Percentiles rank a stretch among this genome's conserved stretches.
phyloP scores from a whole-genome alignment of 2,329 filamentous ascomycete species.

The Fusarium oligoseptatum region DNA sequence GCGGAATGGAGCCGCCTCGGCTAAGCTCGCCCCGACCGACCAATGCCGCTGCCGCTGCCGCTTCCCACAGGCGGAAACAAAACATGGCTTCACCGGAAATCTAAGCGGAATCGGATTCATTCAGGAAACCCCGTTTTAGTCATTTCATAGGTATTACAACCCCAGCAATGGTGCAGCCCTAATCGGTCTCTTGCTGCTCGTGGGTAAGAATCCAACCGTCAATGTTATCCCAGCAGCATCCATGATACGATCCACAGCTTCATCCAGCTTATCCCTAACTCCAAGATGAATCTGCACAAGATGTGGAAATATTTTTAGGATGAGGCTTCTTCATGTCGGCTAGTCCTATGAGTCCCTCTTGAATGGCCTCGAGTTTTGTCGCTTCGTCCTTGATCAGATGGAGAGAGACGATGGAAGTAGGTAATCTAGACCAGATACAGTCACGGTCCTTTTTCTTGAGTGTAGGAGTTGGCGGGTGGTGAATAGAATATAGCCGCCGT shows the following conservation, averaged over 20 bases:
- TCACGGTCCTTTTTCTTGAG: not conserved
- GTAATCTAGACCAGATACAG: not conserved
- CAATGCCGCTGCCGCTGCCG: slow-evolving; percentile 2
- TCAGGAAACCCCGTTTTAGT: not conserved
- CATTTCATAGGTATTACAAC: not conserved
- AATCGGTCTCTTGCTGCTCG: not conserved
- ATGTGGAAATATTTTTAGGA: not conserved
- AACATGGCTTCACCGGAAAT: not conserved
- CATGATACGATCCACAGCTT: not conserved
- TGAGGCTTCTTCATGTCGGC: not conserved
- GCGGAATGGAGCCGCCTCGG: slow-evolving; percentile 19
- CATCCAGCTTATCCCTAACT: not conserved
- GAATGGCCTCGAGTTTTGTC: not conserved
- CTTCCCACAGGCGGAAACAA: not conserved
- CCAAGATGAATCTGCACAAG: not conserved
- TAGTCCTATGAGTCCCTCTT: not conserved
- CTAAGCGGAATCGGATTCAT: not conserved
- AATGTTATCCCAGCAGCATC: not conserved
- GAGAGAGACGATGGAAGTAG: not conserved
- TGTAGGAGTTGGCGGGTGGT: not conserved
- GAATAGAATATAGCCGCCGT: not conserved
- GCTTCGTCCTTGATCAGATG: not conserved
- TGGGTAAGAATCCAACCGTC: not conserved
- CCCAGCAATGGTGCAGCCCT: not conserved
- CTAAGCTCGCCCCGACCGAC: slow-evolving; percentile 1